Base-by-base conservation (phyloP, 176 grass and related monocot species). In the Aegilops speltoides region DNA sequence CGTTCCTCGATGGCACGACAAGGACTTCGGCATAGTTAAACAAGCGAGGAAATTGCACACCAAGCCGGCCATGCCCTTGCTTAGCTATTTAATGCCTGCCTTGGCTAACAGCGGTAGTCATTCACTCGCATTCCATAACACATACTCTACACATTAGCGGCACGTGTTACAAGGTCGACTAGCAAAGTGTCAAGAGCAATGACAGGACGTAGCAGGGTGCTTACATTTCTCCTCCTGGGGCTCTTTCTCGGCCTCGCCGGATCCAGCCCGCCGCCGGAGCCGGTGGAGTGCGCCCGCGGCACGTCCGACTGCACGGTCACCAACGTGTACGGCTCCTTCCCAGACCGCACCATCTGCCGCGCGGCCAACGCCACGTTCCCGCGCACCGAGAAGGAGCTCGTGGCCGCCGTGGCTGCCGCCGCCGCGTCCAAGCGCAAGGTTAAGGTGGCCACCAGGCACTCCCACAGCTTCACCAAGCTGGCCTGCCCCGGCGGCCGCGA, bases 401-500 rank as follows among this genome's bases (percentile, higher is more conserved):
- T 91, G 22, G 80, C 23, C 10, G 84, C 66, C 6, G 89, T 94
- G 70, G 89, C 92, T 54, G 31, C 46, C 10, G 89, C 89, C 12
- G 28, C 68, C 0, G 89, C 92, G 17, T 26, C 61, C 11, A 61
- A 50, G 43, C 67, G 38, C 24, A 91, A 91, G 86, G 85, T 89
- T 73, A 88, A 91, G 83, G 89, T 56, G 10, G 82, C 66, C 31
- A 89, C 92, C 6, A 75, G 68, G 62, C 88, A 85, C 87, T 86
- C 92, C 36, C 86, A 91, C 65, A 94, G 89, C 78, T 87, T 94
- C 66, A 61, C 89, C 5, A 94, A 94, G 82, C 83, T 94, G 13
- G 83, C 87, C 8, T 94, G 92, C 76, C 87, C 92, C 14, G 89
- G 85, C 10, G 89, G 78, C 4, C 73, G 67, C 11, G 64, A 85